phyloP scores from a whole-genome alignment of 2,329 filamentous ascomycete genomes.

The Claviceps purpurea region DNA sequence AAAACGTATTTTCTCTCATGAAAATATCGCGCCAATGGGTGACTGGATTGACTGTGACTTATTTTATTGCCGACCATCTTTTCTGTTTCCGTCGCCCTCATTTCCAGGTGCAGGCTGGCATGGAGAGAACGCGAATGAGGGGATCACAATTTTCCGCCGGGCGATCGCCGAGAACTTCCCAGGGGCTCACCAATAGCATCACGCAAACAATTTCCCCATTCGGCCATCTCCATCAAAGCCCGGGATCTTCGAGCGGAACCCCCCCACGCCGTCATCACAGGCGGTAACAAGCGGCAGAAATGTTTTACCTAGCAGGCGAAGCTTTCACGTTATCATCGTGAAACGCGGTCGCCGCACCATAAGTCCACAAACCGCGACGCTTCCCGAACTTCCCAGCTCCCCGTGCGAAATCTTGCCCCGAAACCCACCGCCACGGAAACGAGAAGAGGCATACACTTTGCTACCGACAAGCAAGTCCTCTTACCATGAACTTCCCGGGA shows the following conservation, averaged over 20 bases:
- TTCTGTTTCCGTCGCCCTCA: too few species aligned
- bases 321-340: neutral
- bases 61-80: too few species aligned
- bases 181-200: neutral
- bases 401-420: too few species aligned
- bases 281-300: constrained; percentile 30
- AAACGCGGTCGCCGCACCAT: neutral
- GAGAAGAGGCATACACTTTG: neutral
- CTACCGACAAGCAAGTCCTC: neutral
- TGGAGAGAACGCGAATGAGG: too few species aligned
- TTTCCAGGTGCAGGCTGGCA: too few species aligned
- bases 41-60: too few species aligned
- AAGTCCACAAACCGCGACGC: neutral
- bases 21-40: too few species aligned
- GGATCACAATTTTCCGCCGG: too few species aligned
- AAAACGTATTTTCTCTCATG: too few species aligned
- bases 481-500: constrained; percentile 25
- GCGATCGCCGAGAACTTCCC: neutral
- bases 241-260: neutral
- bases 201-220: neutral
- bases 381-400: neutral
- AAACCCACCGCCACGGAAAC: neutral
- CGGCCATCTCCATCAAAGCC: neutral
- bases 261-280: constrained; percentile 5
- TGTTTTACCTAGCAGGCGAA: constrained; percentile 12